These are phyloP conservation scores for Adansonia rubrostipa DNA, from an alignment of 441 rosid genomes.

Conservation along the genomic window DNA sequence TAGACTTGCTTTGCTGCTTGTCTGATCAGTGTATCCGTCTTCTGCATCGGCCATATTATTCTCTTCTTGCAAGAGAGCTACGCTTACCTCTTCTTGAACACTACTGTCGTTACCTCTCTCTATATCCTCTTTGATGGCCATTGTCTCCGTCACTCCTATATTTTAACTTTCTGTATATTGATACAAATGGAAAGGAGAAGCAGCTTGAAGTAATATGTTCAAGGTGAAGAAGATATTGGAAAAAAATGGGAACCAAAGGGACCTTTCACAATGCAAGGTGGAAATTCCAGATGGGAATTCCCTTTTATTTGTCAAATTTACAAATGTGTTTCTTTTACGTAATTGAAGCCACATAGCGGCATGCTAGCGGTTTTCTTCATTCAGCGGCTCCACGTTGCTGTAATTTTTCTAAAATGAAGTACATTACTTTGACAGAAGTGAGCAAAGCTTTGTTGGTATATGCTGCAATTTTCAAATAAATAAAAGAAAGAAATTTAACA, in stretches of 20 bases:
- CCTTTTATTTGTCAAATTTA: not conserved
- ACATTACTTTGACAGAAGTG: not conserved
- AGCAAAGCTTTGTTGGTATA: not conserved
- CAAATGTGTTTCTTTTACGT: not conserved
- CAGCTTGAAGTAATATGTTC: slow-evolving; percentile 9
- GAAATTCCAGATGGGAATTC: slow-evolving; percentile 1
- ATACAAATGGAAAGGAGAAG: slow-evolving; percentile 32
- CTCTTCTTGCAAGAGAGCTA: slow-evolving; percentile 41
- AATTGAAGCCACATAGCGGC: not conserved
- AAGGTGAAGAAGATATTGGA: slow-evolving; percentile 21
- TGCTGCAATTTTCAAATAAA: not conserved
- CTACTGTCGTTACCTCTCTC: slow-evolving; percentile 23
- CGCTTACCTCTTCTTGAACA: slow-evolving; percentile 33
- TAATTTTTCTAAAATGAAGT: not conserved
- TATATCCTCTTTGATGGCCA: slow-evolving; percentile 49
- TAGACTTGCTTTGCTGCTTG: slow-evolving; percentile 42
- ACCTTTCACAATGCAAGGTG: not conserved
- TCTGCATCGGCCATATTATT: slow-evolving; percentile 35
- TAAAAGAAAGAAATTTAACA: not conserved
- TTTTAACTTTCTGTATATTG: slow-evolving; percentile 13
- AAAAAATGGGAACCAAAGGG: slow-evolving; percentile 22
- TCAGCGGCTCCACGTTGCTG: not conserved
- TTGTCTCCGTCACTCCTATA: slow-evolving; percentile 22
- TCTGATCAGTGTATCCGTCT: slow-evolving; percentile 27
- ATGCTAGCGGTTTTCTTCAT: slow-evolving; percentile 9